Base-by-base conservation (phyloP, 2,329 filamentous ascomycete genomes). In the Aspergillus sergii region DNA sequence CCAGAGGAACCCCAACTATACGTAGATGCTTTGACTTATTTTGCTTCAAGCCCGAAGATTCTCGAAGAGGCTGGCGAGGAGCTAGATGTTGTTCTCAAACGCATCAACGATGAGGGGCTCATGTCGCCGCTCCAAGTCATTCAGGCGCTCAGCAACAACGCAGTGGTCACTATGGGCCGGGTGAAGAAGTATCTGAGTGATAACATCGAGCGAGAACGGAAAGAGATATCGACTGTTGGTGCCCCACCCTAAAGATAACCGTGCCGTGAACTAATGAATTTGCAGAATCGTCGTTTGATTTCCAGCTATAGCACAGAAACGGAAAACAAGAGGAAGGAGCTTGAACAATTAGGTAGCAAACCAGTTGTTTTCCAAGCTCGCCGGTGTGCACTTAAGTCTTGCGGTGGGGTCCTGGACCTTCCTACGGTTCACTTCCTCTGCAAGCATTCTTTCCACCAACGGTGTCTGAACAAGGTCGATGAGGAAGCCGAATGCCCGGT, bases 51-150 rank as follows among this genome's bases (percentile, higher is more conserved):
- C 61, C 85, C 91, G 0, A 83, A 88, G 30, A 89, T 96, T 12
- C 86, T 99, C 0, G 87, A 92, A 57, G 94, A 97, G 76, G 93
- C 93, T 0, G 94, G 94, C 0, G 89, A 93, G 56, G 94, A 98
- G 79, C 84, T 99, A 11, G 87, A 93, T 61, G 83, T 82, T 0
- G 90, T 99, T 1, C 84, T 99, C 12, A 86, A 88, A 67, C 93
- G 92, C 72, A 98, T 99, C 69, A 92, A 97, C 74, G 86, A 90
- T 66, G 93, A 97, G 71, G 90, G 92, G 0, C 86, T 99, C 43
- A 95, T 99, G 92, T 94, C 95, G 0, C 95, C 95, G 0, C 82
- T 99, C 4, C 95, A 99, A 76, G 95, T 99, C 36, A 95, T 99
- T 19, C 94, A 99, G 78, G 95, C 94, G 0, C 86, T 99, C 16